These are phyloP conservation scores for Phytophthora ohioensis DNA, from an alignment of 352 stramenopile species.

Conservation along the genomic window DNA sequence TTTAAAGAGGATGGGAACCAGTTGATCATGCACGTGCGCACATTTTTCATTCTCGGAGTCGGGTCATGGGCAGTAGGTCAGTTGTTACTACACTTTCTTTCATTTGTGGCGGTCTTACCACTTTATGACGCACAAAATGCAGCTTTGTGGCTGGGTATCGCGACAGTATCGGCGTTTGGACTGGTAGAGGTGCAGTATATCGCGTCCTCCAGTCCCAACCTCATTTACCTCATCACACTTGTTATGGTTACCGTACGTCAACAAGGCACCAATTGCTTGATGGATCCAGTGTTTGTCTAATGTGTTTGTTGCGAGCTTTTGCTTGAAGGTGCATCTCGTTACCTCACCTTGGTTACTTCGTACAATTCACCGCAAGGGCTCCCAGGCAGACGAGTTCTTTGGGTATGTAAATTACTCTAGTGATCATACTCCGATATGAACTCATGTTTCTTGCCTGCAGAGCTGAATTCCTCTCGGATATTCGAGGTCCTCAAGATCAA, in stretches of 20 bases:
- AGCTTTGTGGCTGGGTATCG: constrained; percentile 75
- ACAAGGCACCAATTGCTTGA: neutral
- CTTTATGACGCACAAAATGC: neutral
- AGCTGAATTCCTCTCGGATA: constrained; percentile 69
- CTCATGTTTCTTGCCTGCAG: constrained; percentile 17
- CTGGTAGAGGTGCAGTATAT: constrained; percentile 72
- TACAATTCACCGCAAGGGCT: constrained; percentile 75
- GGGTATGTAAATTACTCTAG: constrained; percentile 33
- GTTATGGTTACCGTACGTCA: constrained; percentile 60
- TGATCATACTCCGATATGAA: neutral
- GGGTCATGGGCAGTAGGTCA: constrained; percentile 57
- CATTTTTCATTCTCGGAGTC: constrained; percentile 68
- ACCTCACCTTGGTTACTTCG: constrained; percentile 67
- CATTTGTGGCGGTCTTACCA: neutral
- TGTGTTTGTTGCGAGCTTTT: neutral
- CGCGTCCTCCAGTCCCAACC: constrained; percentile 53
- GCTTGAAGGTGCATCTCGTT: constrained; percentile 63
- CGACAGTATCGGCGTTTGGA: constrained; percentile 64
- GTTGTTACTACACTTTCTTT: neutral
- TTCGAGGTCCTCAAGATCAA: constrained; percentile 23
- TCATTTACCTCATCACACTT: constrained; percentile 75
- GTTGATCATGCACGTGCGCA: constrained; percentile 74
- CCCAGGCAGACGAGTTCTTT: constrained; percentile 75
- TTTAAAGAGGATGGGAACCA: constrained; percentile 69
- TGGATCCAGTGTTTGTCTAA: constrained; percentile 1